Percentiles rank a stretch among this genome's conserved stretches.
These are phyloP conservation scores for Diaporthe vexans DNA, from an alignment of 2,329 filamentous ascomycete genomes.

Conservation along the genomic window DNA sequence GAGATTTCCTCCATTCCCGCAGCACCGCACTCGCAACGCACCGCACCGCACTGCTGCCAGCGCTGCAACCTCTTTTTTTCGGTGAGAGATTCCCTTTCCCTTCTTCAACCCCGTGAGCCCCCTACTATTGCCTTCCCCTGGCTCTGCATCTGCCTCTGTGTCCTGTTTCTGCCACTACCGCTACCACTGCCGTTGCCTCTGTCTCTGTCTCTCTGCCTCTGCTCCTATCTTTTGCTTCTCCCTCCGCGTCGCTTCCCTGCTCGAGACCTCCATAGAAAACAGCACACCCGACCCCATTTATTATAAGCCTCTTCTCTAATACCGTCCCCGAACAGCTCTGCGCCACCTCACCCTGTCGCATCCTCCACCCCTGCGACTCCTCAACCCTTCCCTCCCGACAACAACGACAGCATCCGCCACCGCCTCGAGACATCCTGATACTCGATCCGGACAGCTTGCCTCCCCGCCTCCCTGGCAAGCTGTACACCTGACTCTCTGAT, in stretches of 20 bases:
- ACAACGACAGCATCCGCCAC: not conserved
- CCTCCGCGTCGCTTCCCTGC: not conserved
- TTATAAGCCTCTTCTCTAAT: conserved; percentile 30
- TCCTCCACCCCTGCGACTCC: conserved; percentile 27
- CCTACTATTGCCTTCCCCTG: conserved; percentile 21
- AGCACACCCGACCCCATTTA: conserved; percentile 27
- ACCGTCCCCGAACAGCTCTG: conserved; percentile 27
- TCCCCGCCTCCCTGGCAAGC: conserved; percentile 28
- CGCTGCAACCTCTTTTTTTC: conserved; percentile 34
- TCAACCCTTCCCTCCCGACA: not conserved
- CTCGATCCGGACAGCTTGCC: conserved; percentile 36
- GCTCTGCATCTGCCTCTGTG: not conserved
- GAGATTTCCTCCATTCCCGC: conserved; percentile 42
- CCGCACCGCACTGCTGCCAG: conserved; percentile 1
- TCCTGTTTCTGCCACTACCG: not conserved
- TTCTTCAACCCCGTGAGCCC: conserved; percentile 35
- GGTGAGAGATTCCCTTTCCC: conserved; percentile 39
- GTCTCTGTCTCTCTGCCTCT: not conserved
- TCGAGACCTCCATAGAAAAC: conserved; percentile 19
- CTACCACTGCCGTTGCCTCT: not conserved
- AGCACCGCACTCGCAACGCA: conserved; percentile 28
- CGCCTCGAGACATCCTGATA: conserved; percentile 6
- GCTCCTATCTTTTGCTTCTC: conserved; percentile 4
- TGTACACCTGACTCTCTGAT: conserved; percentile 10
- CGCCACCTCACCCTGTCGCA: conserved; percentile 38